Base-by-base conservation (phyloP, 352 stramenopile genomes). In the Phytophthora meadii region DNA sequence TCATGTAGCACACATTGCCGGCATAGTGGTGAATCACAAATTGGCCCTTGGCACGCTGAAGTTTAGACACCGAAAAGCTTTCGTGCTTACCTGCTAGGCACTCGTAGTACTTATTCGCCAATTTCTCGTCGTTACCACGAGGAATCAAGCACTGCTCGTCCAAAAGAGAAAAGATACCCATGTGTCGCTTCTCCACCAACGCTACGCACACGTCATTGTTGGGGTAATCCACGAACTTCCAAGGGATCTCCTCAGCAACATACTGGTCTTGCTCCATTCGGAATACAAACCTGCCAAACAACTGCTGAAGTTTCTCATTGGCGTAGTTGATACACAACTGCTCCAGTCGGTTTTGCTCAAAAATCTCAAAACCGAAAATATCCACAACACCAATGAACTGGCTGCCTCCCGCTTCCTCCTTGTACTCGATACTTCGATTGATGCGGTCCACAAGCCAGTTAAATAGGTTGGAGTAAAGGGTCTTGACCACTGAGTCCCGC, bases 361-460 rank as follows among this genome's bases (percentile, higher is more conserved):
- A 96, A 47, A 94, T 94, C 66, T 97, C 90, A 50, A 97, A 97
- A 9, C 90, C 90, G 52, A 97, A 97, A 55, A 97, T 97, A 55
- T 97, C 90, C 30, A 97, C 81, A 2, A 97, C 85, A 37, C 90
- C 90, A 48, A 97, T 96, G 49, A 97, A 96, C 52, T 92, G 85
- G 34, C 65, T 88, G 19, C 77, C 73, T 0, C 58, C 60, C 0
- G 62, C 63, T 58, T 87, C 72, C 65, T 92, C 81, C 55, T 81
- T 81, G 73, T 94, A 94, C 72, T 93, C 74, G 60, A 98, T 95
- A 53, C 76, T 97, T 68, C 77, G 73, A 72, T 98, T 98, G 73
- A 98, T 97, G 32, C 87, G 81, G 49, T 87, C 77, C 9, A 99
- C 96, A 28, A 99, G 81, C 94, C 94, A 99, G 42, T 98, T 89